Base-by-base conservation (phyloP, 345 rosid genomes). In the Salix exigua region DNA sequence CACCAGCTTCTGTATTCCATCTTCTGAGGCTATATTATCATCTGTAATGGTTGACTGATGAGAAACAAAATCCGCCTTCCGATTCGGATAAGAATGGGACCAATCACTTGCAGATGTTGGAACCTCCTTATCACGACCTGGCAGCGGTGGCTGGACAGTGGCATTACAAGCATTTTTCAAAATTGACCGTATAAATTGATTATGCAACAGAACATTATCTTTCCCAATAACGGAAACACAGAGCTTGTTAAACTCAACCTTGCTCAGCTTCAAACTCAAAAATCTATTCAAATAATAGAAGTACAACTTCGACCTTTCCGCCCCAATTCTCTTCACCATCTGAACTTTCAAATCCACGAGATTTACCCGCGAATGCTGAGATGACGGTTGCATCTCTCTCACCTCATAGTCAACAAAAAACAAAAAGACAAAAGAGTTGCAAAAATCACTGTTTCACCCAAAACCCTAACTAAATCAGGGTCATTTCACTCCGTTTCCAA, bases 141-240 rank as follows among this genome's bases (percentile, higher is more conserved):
- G 61, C 51, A 11, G 28, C 25, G 82, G 77, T 14, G 87, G 87
- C 12, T 82, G 78, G 33, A 42, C 58, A 55, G 82, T 85, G 25
- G 80, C 87, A 44, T 35, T 66, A 72, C 85, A 81, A 69, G 89
- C 83, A 78, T 88, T 88, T 70, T 75, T 83, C 84, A 86, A 77
- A 71, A 88, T 82, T 7, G 84, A 79, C 25, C 75, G 70, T 38
- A 88, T 81, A 58, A 88, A 76, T 55, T 88, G 84, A 78, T 88
- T 85, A 75, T 85, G 88, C 19, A 85, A 70, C 23, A 79, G 72
- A 23, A 86, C 69, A 73, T 83, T 83, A 66, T 83, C 86, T 68
- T 80, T 83, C 68, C 88, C 88, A 70, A 86, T 67, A 70, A 77
- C 66, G 17, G 83, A 74, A 50, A 75, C 30, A 68, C 88, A 86